These are phyloP conservation scores for Aegilops tauschii DNA, from an alignment of 176 grass and related monocot species.

Conservation along the genomic window DNA sequence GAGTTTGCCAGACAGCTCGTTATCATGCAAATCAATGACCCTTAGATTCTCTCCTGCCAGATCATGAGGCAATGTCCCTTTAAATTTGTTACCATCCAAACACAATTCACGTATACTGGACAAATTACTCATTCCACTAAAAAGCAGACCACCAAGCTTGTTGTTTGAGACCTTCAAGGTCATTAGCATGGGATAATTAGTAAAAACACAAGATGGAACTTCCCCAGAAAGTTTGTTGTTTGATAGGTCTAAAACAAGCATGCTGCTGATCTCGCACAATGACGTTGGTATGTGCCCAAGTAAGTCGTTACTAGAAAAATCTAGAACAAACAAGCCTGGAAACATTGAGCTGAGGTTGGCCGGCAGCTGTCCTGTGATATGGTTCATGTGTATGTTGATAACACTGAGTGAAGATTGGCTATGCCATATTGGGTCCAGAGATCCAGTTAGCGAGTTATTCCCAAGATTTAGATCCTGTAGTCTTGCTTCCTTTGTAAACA, in stretches of 20 bases:
- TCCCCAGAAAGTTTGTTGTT: constrained; percentile 31
- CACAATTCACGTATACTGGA: neutral
- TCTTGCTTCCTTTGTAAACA: constrained; percentile 18
- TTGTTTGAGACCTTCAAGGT: neutral
- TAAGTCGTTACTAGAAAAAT: constrained; percentile 22
- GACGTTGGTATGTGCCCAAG: constrained; percentile 12
- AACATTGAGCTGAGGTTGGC: constrained; percentile 12
- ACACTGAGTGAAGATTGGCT: neutral
- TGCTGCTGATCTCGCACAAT: neutral
- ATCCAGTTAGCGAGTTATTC: constrained; percentile 26
- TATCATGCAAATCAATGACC: constrained; percentile 16
- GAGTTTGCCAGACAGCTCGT: neutral
- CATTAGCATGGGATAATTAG: rapidly evolving
- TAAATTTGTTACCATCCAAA: neutral
- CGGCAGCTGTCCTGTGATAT: neutral
- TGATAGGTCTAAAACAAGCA: neutral
- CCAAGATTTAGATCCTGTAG: neutral
- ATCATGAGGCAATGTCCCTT: neutral
- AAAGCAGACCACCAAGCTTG: constrained; percentile 4
- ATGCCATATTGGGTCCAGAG: neutral
- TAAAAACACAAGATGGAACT: constrained; percentile 19
- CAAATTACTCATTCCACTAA: neutral
- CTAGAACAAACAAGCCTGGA: neutral
- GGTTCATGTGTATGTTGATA: neutral
- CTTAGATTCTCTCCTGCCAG: rapidly evolving